Evolutionary conservation across 2,329 filamentous ascomycete genomes (phyloP).

Genomic region (Sordariomycetes sp.): DNA sequence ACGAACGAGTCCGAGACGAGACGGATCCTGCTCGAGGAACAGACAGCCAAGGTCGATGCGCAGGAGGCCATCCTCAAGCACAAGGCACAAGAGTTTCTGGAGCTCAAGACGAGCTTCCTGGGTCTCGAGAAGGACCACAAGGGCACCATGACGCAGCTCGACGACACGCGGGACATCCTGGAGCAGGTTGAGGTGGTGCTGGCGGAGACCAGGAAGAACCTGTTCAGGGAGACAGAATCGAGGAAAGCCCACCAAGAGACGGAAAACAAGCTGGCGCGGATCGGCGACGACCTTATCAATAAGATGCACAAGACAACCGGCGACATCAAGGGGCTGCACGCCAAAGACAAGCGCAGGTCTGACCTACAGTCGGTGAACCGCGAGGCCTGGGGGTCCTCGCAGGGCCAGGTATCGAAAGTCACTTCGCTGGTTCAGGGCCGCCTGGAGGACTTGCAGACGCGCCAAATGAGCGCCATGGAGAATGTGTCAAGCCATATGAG

Average conservation of each 20-base stretch:
- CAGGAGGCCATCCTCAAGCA: slow-evolving; percentile 85
- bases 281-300: slow-evolving; percentile 68
- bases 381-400: slow-evolving; percentile 67
- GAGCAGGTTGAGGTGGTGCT: slow-evolving; percentile 85
- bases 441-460: slow-evolving; percentile 63
- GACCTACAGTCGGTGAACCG: slow-evolving; percentile 76
- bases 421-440: slow-evolving; percentile 69
- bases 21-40: slow-evolving; percentile 84
- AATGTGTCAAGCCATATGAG: slow-evolving; percentile 62
- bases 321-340: slow-evolving; percentile 74
- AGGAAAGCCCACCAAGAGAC: slow-evolving; percentile 81
- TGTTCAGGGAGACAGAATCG: slow-evolving; percentile 71
- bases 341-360: slow-evolving; percentile 78
- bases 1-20: slow-evolving; percentile 87
- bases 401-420: slow-evolving; percentile 65
- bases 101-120: slow-evolving; percentile 79
- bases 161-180: slow-evolving; percentile 71
- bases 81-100: slow-evolving; percentile 88
- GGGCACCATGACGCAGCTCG: slow-evolving; percentile 58
- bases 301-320: slow-evolving; percentile 70
- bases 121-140: slow-evolving; percentile 86
- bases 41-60: slow-evolving; percentile 82
- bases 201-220: slow-evolving; percentile 61
- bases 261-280: slow-evolving; percentile 63
- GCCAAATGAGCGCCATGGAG: slow-evolving; percentile 61